phyloP scores from a whole-genome alignment of 78 protist genomes.

The Anaeramoeba flamelloides region DNA sequence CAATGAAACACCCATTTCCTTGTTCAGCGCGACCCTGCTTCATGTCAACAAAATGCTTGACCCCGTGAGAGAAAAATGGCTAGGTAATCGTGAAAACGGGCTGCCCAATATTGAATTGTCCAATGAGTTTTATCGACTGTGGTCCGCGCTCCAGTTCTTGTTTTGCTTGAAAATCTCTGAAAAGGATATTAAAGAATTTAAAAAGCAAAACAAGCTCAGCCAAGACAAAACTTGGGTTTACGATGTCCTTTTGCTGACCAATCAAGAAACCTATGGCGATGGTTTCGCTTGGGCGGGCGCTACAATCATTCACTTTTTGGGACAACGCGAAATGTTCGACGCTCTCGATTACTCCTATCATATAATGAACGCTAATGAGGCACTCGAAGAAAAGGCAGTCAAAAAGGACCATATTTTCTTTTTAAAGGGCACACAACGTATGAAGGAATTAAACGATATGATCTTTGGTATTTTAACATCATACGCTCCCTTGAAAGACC shows the following conservation, averaged over 20 bases:
- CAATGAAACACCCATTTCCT: conserved; percentile 14
- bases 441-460: too few relatives aligned
- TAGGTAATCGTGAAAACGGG: conserved; percentile 41
- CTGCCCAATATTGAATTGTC: conserved; percentile 29
- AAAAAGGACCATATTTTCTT: too few relatives aligned
- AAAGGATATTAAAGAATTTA: too few relatives aligned
- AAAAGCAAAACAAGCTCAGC: too few relatives aligned
- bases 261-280: conserved; percentile 54
- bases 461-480: too few relatives aligned
- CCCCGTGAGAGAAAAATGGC: conserved; percentile 30
- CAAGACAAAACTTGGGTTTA: too few relatives aligned
- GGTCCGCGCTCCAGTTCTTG: conserved; percentile 50
- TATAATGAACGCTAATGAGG: conserved; percentile 32
- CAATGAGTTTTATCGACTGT: conserved; percentile 49
- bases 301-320: conserved; percentile 44
- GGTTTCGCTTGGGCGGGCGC: conserved; percentile 58
- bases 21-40: conserved; percentile 23
- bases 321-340: conserved; percentile 39
- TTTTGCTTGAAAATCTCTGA: too few relatives aligned
- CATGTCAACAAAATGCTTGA: conserved; percentile 29
- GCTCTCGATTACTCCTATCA: conserved; percentile 51
- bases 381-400: too few relatives aligned
- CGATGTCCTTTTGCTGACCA: too few relatives aligned
- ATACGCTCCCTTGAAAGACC: too few relatives aligned
- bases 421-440: too few relatives aligned